Evolutionary conservation across 345 rosid species (phyloP), one percentile per base, ranked within the genome.

Genomic region (Gossypium turneri): DNA sequence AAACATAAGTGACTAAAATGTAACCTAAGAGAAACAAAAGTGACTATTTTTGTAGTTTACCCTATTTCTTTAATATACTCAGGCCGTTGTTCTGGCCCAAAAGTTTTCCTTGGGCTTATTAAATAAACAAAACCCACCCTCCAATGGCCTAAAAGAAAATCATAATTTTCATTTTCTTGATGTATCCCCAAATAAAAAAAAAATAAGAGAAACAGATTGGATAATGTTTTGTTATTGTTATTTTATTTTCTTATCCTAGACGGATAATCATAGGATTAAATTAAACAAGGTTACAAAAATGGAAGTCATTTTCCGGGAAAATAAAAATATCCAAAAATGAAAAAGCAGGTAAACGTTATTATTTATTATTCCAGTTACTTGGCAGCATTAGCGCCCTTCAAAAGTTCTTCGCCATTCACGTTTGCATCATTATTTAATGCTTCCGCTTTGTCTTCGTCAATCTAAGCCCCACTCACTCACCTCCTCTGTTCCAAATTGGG

Each of bases 321-420:
- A 51, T 9, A 50, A 69, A 72, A 71, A 34, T 57, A 9, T 57
- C 65, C 62, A 34, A 10, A 2, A 43, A 22, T 7, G 1, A 7
- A 12, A 1, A 41, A 2, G 12, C 50, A 19, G 61, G 53, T 0
- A 44, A 34, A 20, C 55, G 25, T 16, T 24, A 43, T 59, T 57
- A 10, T 15, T 82, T 24, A 43, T 59, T 67, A 10, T n/a, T 82
- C 75, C 82, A 83, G 79, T 74, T 76, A 56, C 22, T 59, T 24
- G 44, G 10, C 22, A 16, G 55, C 68, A 73, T 47, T 57, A 44
- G 27, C 38, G 11, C 29, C 3, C 24, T n/a, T n/a, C 59, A 2
- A 51, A 50, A 20, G 48, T 64, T 75, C 44, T 70, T 74, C 43
- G 43, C 73, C 75, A 44, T 60, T 78, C 71, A 44, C 73, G 76